phyloP scores from a whole-genome alignment of 305 asterid species.

The Lippia alba region DNA sequence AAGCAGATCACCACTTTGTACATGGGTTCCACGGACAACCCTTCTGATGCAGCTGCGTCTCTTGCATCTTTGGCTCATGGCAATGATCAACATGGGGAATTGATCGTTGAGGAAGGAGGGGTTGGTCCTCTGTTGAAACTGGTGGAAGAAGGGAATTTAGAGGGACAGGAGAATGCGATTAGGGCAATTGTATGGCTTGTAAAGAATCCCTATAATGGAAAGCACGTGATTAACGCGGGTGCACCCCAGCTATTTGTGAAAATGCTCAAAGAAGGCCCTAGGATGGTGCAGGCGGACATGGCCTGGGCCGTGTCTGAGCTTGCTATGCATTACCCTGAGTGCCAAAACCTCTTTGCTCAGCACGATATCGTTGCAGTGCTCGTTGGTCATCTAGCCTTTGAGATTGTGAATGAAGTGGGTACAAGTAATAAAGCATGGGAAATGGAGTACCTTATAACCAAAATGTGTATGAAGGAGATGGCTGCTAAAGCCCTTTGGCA shows the following conservation, averaged over 20 bases:
- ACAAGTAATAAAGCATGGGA: no score
- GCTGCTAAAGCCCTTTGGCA: constrained; percentile 68
- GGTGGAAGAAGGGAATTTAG: constrained; percentile 51
- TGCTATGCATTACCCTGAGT: constrained; percentile 51
- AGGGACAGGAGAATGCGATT: constrained; percentile 60
- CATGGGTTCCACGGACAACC: constrained; percentile 50
- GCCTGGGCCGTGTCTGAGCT: constrained; percentile 66
- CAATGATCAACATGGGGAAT: constrained; percentile 51
- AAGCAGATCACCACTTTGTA: no score
- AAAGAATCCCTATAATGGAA: constrained; percentile 51
- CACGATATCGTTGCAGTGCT: constrained; percentile 52
- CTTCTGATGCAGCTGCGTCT: constrained; percentile 55
- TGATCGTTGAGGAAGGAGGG: constrained; percentile 66
- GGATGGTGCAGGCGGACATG: constrained; percentile 42
- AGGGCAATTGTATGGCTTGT: constrained; percentile 58
- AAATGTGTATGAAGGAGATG: constrained; percentile 66
- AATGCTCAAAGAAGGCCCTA: no score
- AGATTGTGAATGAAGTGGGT: no score
- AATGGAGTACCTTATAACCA: constrained; percentile 51
- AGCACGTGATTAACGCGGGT: constrained; percentile 55
- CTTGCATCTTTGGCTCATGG: constrained; percentile 53
- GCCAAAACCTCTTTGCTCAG: constrained; percentile 55
- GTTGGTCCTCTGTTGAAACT: constrained; percentile 50
- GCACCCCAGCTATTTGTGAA: constrained; percentile 26
- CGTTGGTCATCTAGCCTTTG: constrained; percentile 53